A percentile compares a stretch with the other conserved stretches of the same genome.
Evolutionary conservation across 768 basidiomycete genomes (phyloP).

Genomic region (Collybia sordida): DNA sequence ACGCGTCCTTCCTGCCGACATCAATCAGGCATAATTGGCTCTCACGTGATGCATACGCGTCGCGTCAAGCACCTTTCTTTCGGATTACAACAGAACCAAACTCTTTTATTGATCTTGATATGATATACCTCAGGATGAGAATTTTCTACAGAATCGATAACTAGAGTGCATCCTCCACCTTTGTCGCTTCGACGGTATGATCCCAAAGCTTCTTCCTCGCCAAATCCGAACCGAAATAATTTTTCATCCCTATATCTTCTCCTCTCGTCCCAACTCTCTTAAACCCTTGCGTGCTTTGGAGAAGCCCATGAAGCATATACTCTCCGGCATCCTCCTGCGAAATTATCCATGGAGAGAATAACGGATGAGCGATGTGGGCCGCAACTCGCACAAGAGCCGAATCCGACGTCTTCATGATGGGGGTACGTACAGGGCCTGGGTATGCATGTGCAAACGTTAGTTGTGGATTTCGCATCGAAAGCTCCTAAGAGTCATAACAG

Average conservation of each 20-base stretch:
- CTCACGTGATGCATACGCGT: too few relatives aligned
- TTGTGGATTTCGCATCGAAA: slow-evolving; percentile 35
- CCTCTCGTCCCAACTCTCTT: slow-evolving; percentile 4
- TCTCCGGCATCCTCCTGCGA: slow-evolving; percentile 25
- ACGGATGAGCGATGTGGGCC: slow-evolving; percentile 11
- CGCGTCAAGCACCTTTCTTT: too few relatives aligned
- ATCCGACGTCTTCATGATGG: slow-evolving; percentile 12
- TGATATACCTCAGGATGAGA: too few relatives aligned
- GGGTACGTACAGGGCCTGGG: slow-evolving; percentile 39
- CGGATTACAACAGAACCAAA: too few relatives aligned
- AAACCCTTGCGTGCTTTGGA: slow-evolving; percentile 20
- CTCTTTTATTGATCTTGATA: too few relatives aligned
- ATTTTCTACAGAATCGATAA: too few relatives aligned
- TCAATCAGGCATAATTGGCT: too few relatives aligned
- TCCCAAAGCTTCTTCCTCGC: slow-evolving; percentile 17
- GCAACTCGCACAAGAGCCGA: slow-evolving; percentile 10
- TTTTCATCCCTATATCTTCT: slow-evolving; percentile 5
- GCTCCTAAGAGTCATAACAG: slow-evolving; percentile 25
- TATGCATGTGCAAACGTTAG: slow-evolving; percentile 43
- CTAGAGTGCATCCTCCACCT: neutral
- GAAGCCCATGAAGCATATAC: slow-evolving; percentile 29
- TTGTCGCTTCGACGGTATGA: slow-evolving; percentile 11
- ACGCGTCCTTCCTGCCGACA: too few relatives aligned
- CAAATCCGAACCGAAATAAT: slow-evolving; percentile 14
- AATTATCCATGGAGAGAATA: slow-evolving; percentile 21